Conservation (phyloP, 2,329 filamentous ascomycete species). For the Teratosphaeria destructans region DNA sequence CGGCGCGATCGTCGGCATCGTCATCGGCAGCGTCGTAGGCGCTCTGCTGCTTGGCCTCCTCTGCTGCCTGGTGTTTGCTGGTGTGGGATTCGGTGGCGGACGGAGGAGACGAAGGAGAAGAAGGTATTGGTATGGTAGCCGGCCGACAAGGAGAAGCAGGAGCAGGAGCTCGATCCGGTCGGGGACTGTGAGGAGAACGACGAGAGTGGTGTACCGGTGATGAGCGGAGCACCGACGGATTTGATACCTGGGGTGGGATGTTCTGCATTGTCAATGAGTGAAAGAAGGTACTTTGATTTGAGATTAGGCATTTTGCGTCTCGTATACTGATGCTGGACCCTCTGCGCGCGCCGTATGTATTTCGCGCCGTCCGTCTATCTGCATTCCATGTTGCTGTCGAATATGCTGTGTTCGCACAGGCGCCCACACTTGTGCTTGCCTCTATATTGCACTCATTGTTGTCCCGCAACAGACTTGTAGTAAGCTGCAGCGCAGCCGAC, state of each 20-base stretch:
- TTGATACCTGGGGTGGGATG: background rate
- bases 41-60: constrained; percentile 45
- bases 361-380: background rate
- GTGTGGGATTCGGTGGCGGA: background rate
- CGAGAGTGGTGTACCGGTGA: background rate
- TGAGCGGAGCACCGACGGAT: background rate
- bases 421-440: background rate
- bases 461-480: background rate
- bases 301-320: background rate
- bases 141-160: background rate
- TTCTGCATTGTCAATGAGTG: background rate
- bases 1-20: constrained; percentile 51
- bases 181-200: background rate
- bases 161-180: background rate
- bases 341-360: background rate
- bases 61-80: constrained; percentile 13
- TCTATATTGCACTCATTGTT: background rate
- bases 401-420: background rate
- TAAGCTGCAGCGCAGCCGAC: background rate
- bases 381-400: background rate
- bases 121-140: background rate
- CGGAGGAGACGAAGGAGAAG: background rate
- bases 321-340: background rate
- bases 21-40: constrained; percentile 43
- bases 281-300: background rate